Base-by-base conservation (phyloP, 768 basidiomycete species). In the Mycena vitilis region DNA sequence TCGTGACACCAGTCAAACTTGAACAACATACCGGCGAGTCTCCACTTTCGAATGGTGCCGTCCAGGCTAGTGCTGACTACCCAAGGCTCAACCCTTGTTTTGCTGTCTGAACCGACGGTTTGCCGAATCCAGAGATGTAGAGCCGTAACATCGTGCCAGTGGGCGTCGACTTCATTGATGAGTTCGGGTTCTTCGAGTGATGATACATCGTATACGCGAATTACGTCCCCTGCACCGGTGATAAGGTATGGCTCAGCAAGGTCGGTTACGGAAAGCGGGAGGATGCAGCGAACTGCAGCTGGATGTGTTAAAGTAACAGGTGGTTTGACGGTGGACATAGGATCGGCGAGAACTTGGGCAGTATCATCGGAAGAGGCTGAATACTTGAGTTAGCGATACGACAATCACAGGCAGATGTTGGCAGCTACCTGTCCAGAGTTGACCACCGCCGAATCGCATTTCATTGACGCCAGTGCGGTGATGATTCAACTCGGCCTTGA, bases 321-420 rank as follows among this genome's bases (percentile, higher is more conserved):
- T 34, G 79, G 83, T 75, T 82, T 87, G 63, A 55, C 73, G 47
- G 60, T 70, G 60, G 73, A 40, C 42, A 72, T 63, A 25, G 83
- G 82, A 68, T 87, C 84, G 18, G 84, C 77, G 5, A 94, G 10
- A 40, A 40, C 82, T 66, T 91, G 89, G 1, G 92, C 90, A 0
- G 93, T 93, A 48, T 95, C 93, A 77, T 99, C 98, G 16, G 93
- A 84, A 16, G 98, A 99, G 13, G 93, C 98, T 98, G 73, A 18
- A 25, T 42, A 58, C 34, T 22, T 25, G 20, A n/a, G 37, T 54
- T 38, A 60, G 51, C 42, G 36, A 51, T 5, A 45, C 20, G 11
- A 20, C 36, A 53, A n/a, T 25, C 59, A 34, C 54, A 8, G 60
- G 11, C 47, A 15, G 13, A 34, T 60, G 55, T 49, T 45, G 22